phyloP scores from a whole-genome alignment of 176 grass and related monocot species.

The Ensete glaucum region DNA sequence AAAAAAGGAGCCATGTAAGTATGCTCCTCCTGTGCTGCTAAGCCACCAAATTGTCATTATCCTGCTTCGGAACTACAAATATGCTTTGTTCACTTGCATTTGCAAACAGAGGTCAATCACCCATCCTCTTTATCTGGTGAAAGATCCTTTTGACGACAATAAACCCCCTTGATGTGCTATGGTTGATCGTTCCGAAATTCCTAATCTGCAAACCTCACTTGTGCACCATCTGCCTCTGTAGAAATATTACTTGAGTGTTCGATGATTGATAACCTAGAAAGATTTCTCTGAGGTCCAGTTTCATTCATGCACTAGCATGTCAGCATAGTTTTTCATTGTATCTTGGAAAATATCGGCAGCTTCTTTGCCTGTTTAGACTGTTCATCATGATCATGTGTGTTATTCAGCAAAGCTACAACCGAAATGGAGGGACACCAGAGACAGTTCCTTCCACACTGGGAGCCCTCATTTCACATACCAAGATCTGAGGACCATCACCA shows the following conservation, averaged over 20 bases:
- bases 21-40: neutral
- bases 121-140: neutral
- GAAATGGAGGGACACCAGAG: neutral
- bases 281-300: neutral
- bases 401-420: neutral
- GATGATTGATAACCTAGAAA: neutral
- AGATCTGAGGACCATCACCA: slow-evolving; percentile 5
- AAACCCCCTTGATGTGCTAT: neutral
- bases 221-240: neutral
- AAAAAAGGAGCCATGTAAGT: neutral
- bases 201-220: neutral
- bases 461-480: slow-evolving; percentile 5
- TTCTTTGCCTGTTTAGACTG: neutral
- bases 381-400: neutral
- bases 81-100: neutral
- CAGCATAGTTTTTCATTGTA: neutral
- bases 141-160: neutral
- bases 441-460: neutral
- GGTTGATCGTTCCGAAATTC: neutral
- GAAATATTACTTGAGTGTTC: neutral
- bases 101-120: neutral
- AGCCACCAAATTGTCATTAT: neutral
- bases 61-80: neutral
- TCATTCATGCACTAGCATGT: neutral
- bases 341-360: neutral